A percentile compares a stretch with the other conserved stretches of the same genome.
These are phyloP conservation scores for Brettanomyces bruxellensis DNA, from an alignment of 805 yeast species.

Conservation along the genomic window DNA sequence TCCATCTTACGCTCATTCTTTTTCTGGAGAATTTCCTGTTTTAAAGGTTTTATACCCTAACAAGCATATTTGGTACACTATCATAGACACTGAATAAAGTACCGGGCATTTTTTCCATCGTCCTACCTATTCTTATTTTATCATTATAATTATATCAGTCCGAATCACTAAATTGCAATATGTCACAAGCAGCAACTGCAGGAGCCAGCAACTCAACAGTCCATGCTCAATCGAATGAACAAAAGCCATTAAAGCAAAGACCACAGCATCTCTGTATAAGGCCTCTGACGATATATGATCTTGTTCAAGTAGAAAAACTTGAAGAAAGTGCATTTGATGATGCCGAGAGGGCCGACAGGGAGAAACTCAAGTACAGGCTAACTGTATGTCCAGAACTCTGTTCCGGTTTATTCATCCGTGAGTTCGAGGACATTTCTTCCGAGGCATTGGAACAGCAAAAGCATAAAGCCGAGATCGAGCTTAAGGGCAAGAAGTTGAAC, in stretches of 20 bases:
- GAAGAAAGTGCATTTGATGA: conserved; percentile 67
- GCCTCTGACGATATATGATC: conserved; percentile 72
- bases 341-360: conserved; percentile 58
- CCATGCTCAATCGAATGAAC: not conserved
- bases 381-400: conserved; percentile 83
- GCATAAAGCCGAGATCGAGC: not conserved
- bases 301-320: conserved; percentile 48
- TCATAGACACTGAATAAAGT: too few relatives aligned
- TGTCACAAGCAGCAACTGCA: not conserved
- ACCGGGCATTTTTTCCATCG: too few relatives aligned
- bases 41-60: too few relatives aligned
- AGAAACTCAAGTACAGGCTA: conserved; percentile 60
- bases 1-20: too few relatives aligned
- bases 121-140: too few relatives aligned
- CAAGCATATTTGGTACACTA: too few relatives aligned
- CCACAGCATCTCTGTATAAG: conserved; percentile 62
- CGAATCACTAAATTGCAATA: not conserved
- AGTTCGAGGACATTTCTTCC: conserved; percentile 30
- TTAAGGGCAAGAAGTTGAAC: conserved; percentile 14
- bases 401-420: conserved; percentile 77
- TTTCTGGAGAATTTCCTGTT: too few relatives aligned
- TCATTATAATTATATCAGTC: not conserved
- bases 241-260: conserved; percentile 10
- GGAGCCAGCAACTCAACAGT: not conserved
- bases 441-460: not conserved